Evolutionary conservation across 768 basidiomycete genomes (phyloP).

Genomic region (Podaxis pistillaris): DNA sequence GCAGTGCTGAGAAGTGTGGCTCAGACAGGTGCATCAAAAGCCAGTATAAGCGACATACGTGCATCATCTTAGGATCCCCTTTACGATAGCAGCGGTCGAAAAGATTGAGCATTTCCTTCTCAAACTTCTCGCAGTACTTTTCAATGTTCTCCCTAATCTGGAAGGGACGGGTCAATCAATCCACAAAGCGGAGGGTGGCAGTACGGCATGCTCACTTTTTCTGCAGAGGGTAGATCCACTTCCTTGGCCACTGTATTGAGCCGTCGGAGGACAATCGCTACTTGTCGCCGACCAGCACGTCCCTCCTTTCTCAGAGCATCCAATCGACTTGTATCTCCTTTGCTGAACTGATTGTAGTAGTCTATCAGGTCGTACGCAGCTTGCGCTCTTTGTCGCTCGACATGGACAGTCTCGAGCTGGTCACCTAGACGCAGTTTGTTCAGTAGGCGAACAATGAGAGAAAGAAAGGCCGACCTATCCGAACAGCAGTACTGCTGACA

Average conservation of each 20-base stretch:
- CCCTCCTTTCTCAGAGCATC: constrained; percentile 86
- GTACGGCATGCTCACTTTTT: constrained; percentile 51
- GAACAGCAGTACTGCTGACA: constrained; percentile 90
- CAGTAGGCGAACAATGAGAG: constrained; percentile 1
- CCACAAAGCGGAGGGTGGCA: not conserved
- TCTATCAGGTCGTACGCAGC: constrained; percentile 93
- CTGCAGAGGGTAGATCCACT: constrained; percentile 82
- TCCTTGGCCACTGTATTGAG: constrained; percentile 89
- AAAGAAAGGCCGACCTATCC: constrained; percentile 66
- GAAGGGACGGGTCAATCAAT: not conserved
- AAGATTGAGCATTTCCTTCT: constrained; percentile 95
- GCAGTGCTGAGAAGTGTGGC: constrained; percentile 69
- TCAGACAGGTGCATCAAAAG: not conserved
- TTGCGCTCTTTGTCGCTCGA: constrained; percentile 88
- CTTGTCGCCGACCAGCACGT: constrained; percentile 81
- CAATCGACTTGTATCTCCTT: constrained; percentile 71
- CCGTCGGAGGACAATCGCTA: constrained; percentile 83
- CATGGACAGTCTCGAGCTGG: constrained; percentile 92
- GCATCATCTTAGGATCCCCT: constrained; percentile 99
- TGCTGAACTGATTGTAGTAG: constrained; percentile 90
- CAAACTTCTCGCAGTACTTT: constrained; percentile 97
- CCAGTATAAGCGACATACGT: constrained; percentile 46
- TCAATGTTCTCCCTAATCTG: constrained; percentile 92
- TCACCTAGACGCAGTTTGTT: constrained; percentile 56
- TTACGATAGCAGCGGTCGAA: constrained; percentile 96